A percentile compares a stretch with the other conserved stretches of the same genome.
These are phyloP conservation scores for Gossypium ekmanianum DNA, from an alignment of 345 rosid species.

Conservation along the genomic window DNA sequence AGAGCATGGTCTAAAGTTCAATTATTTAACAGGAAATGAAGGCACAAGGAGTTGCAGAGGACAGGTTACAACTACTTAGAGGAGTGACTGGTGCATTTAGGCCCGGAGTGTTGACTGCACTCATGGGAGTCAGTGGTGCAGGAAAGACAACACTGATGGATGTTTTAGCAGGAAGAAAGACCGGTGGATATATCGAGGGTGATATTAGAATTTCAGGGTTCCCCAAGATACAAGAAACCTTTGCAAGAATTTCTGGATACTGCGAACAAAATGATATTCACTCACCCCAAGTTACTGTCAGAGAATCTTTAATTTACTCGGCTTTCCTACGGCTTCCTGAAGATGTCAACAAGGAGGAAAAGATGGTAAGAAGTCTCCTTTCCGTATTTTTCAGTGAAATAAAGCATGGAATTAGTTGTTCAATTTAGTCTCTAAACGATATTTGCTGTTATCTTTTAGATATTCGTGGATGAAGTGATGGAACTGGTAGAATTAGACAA, in stretches of 20 bases:
- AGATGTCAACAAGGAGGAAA: constrained; percentile 66
- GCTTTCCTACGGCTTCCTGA: constrained; percentile 80
- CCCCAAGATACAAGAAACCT: constrained; percentile 79
- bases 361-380: constrained; percentile 45
- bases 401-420: not conserved
- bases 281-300: constrained; percentile 84
- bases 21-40: constrained; percentile 66
- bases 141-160: constrained; percentile 97
- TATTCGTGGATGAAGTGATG: constrained; percentile 66
- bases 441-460: constrained; percentile 26
- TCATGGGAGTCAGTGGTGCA: constrained; percentile 97
- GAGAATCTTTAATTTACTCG: constrained; percentile 79
- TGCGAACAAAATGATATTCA: constrained; percentile 88
- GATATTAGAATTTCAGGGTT: constrained; percentile 81
- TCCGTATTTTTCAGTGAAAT: not conserved
- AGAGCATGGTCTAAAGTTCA: constrained; percentile 1
- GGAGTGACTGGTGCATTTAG: constrained; percentile 80
- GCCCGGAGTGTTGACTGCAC: constrained; percentile 85
- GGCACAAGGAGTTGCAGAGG: constrained; percentile 64
- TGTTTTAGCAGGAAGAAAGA: constrained; percentile 88
- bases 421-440: not conserved
- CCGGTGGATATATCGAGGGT: constrained; percentile 89
- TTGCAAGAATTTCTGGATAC: constrained; percentile 88
- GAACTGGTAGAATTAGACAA: constrained; percentile 54
- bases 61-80: constrained; percentile 65